Conservation (phyloP, 2,329 filamentous ascomycete genomes). For the Colletotrichum sp. region DNA sequence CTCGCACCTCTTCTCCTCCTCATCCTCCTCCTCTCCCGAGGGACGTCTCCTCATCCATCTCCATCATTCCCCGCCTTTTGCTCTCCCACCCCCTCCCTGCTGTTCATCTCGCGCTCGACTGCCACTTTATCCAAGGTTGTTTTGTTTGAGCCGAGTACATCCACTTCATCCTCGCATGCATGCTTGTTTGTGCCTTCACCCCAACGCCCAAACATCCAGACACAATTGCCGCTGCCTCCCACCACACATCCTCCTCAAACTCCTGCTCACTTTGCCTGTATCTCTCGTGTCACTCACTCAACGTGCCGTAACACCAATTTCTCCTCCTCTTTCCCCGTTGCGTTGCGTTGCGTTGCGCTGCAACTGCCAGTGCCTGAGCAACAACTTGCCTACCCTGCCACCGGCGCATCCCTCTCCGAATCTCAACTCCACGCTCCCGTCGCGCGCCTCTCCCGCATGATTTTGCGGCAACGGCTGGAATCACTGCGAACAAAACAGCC, state of each 20-base stretch:
- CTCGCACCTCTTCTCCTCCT: conserved; percentile 12
- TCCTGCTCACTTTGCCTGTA: background rate
- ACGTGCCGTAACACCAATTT: conserved; percentile 5
- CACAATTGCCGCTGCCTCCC: conserved; percentile 7
- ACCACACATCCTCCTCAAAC: conserved; percentile 8
- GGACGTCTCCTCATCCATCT: conserved; percentile 21
- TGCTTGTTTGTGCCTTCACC: conserved; percentile 15
- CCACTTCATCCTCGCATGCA: conserved; percentile 8
- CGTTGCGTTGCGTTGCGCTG: background rate
- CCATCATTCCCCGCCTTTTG: conserved; percentile 25
- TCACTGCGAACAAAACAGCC: background rate
- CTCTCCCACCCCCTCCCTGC: conserved; percentile 27
- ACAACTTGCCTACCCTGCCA: background rate
- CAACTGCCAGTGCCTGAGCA: background rate
- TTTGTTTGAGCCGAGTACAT: conserved; percentile 18
- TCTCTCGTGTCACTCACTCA: conserved; percentile 14
- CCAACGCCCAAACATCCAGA: conserved; percentile 14
- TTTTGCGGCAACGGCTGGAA: background rate
- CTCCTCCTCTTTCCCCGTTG: background rate
- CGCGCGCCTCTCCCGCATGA: background rate
- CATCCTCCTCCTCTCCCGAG: conserved; percentile 17
- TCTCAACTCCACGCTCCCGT: conserved; percentile 3
- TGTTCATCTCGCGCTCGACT: conserved; percentile 23
- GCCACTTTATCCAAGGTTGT: conserved; percentile 19
- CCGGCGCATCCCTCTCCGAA: conserved; percentile 15